These are phyloP conservation scores for Wickerhamiella spandovensis DNA, from an alignment of 805 yeast genomes.

Conservation along the genomic window DNA sequence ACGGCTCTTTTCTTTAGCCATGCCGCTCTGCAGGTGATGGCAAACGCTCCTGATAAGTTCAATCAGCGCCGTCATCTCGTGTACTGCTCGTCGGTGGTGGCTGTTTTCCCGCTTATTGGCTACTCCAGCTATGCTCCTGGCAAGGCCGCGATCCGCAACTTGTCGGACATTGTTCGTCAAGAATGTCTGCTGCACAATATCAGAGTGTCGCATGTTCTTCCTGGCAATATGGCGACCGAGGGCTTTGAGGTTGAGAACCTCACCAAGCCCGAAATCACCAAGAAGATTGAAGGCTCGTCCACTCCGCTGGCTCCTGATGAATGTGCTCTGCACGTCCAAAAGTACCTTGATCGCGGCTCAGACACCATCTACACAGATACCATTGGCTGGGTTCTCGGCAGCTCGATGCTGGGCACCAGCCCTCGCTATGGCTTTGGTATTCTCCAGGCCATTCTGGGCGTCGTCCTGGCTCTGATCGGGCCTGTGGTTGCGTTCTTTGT, in stretches of 20 bases:
- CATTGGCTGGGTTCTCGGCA: slow-evolving; percentile 66
- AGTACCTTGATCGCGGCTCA: slow-evolving; percentile 46
- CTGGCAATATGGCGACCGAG: slow-evolving; percentile 84
- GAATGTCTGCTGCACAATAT: slow-evolving; percentile 59
- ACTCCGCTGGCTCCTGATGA: slow-evolving; percentile 49
- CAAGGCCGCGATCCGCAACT: slow-evolving; percentile 67
- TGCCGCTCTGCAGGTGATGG: slow-evolving; percentile 30
- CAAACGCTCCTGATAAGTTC: slow-evolving; percentile 16
- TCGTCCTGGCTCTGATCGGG: slow-evolving; percentile 15
- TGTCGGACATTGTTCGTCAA: slow-evolving; percentile 68
- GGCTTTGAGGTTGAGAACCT: slow-evolving; percentile 71
- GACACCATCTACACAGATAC: slow-evolving; percentile 70
- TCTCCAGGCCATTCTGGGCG: slow-evolving; percentile 15
- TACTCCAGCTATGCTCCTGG: slow-evolving; percentile 83
- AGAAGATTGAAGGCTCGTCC: slow-evolving; percentile 74
- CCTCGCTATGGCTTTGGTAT: slow-evolving; percentile 19
- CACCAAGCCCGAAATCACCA: slow-evolving; percentile 78
- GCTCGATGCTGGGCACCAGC: slow-evolving; percentile 29
- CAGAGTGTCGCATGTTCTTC: slow-evolving; percentile 60
- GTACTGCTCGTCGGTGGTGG: slow-evolving; percentile 62
- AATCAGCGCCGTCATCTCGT: slow-evolving; percentile 36
- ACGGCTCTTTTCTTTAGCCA: slow-evolving; percentile 66
- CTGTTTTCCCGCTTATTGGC: slow-evolving; percentile 81
- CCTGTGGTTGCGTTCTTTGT: slow-evolving; percentile 16
- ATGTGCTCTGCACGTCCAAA: slow-evolving; percentile 51